These are phyloP conservation scores for Anthostomella pinea DNA, from an alignment of 2,329 filamentous ascomycete genomes.

Conservation along the genomic window DNA sequence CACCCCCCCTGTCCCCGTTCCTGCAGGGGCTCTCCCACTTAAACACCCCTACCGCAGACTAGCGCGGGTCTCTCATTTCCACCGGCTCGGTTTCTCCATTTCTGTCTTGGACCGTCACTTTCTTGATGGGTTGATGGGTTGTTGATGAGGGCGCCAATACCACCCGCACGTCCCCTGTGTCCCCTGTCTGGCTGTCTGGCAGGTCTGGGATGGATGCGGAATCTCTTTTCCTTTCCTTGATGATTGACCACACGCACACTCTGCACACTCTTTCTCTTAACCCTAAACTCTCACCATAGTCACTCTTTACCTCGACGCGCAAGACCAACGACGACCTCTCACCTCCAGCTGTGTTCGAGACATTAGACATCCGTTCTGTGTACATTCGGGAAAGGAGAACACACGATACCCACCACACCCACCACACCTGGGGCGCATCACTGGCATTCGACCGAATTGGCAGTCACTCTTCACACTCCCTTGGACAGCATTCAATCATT, in stretches of 20 bases:
- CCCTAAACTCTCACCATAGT: conserved; percentile 17
- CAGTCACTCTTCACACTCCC: too few relatives aligned
- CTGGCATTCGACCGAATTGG: too few relatives aligned
- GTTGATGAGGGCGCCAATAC: neutral
- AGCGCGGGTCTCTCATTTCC: conserved; percentile 16
- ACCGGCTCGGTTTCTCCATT: conserved; percentile 19
- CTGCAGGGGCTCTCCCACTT: too few relatives aligned
- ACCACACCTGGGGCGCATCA: too few relatives aligned
- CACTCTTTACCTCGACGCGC: conserved; percentile 13
- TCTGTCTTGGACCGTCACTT: conserved; percentile 9
- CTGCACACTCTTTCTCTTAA: conserved; percentile 5
- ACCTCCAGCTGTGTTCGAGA: neutral
- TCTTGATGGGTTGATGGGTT: neutral
- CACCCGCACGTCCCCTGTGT: neutral
- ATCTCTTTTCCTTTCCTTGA: conserved; percentile 5
- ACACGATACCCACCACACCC: too few relatives aligned
- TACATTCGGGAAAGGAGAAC: too few relatives aligned
- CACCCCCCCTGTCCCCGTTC: too few relatives aligned
- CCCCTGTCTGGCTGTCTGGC: too few relatives aligned
- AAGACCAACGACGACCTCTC: too few relatives aligned
- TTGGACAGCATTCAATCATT: too few relatives aligned
- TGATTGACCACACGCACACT: conserved; percentile 5
- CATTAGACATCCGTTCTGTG: too few relatives aligned
- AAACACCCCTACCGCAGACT: neutral
- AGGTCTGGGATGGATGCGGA: too few relatives aligned